Evolutionary conservation across 306 rosid genomes (phyloP).

Genomic region (Arachis stenosperma): DNA sequence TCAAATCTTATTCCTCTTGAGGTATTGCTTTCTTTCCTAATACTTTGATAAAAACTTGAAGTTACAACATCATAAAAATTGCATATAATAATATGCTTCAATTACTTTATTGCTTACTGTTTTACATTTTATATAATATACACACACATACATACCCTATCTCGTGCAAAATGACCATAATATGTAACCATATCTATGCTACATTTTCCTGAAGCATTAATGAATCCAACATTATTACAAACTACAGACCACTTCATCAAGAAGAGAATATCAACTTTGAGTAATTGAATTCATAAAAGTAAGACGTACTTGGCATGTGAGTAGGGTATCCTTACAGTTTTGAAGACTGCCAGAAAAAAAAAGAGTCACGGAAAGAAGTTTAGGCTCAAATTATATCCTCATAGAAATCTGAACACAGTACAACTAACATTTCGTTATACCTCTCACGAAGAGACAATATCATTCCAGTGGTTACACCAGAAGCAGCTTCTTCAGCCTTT

Average conservation of each 20-base stretch:
- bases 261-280: slow-evolving; percentile 21
- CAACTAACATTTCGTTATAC: slow-evolving; percentile 41
- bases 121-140: too few relatives aligned
- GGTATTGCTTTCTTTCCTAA: too few relatives aligned
- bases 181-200: too few relatives aligned
- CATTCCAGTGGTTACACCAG: slow-evolving; percentile 90
- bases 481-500: slow-evolving; percentile 82
- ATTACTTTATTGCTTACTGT: too few relatives aligned
- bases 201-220: not conserved
- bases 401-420: not conserved
- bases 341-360: slow-evolving; percentile 73
- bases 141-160: too few relatives aligned
- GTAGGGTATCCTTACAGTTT: slow-evolving; percentile 67
- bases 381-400: slow-evolving; percentile 28
- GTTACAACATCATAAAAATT: too few relatives aligned
- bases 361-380: slow-evolving; percentile 5
- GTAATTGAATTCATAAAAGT: slow-evolving; percentile 15
- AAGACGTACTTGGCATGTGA: slow-evolving; percentile 71
- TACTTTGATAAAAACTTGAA: too few relatives aligned
- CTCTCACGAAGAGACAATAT: slow-evolving; percentile 94
- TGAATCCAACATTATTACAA: slow-evolving; percentile 11
- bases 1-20: too few relatives aligned
- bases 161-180: too few relatives aligned
- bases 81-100: too few relatives aligned
- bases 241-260: not conserved